Evolutionary conservation across 2,329 filamentous ascomycete species (phyloP).

Genomic region (Pseudogymnoascus sp.): DNA sequence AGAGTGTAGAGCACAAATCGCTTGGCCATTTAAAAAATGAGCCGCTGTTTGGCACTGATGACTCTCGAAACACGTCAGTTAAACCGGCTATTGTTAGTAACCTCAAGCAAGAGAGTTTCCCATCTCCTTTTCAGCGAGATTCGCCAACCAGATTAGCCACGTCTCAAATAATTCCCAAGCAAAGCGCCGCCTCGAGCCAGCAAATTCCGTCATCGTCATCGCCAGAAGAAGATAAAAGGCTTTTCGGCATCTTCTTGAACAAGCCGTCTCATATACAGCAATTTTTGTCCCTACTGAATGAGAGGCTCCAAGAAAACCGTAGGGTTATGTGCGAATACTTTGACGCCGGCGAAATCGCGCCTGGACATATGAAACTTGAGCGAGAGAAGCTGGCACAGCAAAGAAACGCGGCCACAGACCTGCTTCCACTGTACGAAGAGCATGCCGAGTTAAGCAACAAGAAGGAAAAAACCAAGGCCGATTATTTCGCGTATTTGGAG

Average conservation of each 20-base stretch:
- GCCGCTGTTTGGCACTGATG: neutral
- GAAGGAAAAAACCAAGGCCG: constrained; percentile 7
- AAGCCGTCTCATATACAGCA: constrained; percentile 16
- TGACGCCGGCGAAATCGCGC: constrained; percentile 16
- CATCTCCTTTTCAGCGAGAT: constrained; percentile 20
- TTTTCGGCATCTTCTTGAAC: constrained; percentile 20
- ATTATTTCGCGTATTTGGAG: constrained; percentile 3
- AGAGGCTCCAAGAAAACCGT: constrained; percentile 18
- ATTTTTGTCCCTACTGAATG: constrained; percentile 17
- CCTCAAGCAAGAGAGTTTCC: constrained; percentile 16
- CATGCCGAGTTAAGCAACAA: neutral
- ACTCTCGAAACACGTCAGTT: neutral
- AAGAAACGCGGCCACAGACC: neutral
- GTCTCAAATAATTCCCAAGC: constrained; percentile 9
- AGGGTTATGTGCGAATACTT: constrained; percentile 15
- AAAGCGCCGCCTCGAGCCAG: constrained; percentile 15
- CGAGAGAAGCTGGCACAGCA: neutral
- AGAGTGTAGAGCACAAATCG: neutral
- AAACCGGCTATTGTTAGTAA: neutral
- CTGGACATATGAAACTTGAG: constrained; percentile 5
- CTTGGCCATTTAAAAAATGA: neutral
- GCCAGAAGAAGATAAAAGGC: constrained; percentile 20
- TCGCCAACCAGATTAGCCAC: constrained; percentile 18
- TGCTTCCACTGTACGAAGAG: neutral
- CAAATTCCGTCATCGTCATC: constrained; percentile 17